Evolutionary conservation across 352 stramenopile species (phyloP).

Genomic region (Phytophthora pseudosyringae): DNA sequence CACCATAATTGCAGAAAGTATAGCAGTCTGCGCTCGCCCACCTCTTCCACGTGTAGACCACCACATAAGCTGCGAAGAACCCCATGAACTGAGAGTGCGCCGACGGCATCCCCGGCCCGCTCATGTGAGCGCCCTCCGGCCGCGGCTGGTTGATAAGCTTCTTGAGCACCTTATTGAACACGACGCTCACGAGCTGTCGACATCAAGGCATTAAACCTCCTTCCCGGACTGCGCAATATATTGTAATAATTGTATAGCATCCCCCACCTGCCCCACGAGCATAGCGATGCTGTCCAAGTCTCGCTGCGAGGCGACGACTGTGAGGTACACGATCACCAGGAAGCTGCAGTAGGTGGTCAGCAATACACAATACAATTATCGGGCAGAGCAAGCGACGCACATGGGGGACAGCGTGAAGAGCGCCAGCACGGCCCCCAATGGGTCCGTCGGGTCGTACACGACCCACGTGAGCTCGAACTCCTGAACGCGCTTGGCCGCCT

Average conservation of each 20-base stretch:
- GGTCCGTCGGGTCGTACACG: conserved; percentile 78
- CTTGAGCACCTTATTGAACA: conserved; percentile 84
- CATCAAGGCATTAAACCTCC: not conserved
- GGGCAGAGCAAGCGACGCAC: conserved; percentile 31
- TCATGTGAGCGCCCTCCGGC: conserved; percentile 67
- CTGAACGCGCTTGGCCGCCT: conserved; percentile 41
- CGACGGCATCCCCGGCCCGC: conserved; percentile 77
- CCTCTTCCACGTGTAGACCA: conserved; percentile 76
- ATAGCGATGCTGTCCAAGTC: conserved; percentile 79
- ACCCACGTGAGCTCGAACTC: conserved; percentile 88
- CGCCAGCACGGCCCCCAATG: conserved; percentile 66
- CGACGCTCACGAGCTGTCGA: conserved; percentile 68
- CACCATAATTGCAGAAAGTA: not conserved
- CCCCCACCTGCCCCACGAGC: conserved; percentile 68
- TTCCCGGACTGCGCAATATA: not conserved
- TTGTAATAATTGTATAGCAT: conserved; percentile 2
- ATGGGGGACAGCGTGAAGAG: conserved; percentile 81
- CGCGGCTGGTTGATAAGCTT: conserved; percentile 72
- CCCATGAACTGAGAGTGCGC: conserved; percentile 84
- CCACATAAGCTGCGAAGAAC: conserved; percentile 78
- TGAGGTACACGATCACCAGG: conserved; percentile 86
- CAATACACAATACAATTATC: conserved; percentile 10
- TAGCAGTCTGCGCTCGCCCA: conserved; percentile 19
- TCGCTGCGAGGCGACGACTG: conserved; percentile 77
- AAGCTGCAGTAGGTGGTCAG: conserved; percentile 52